Evolutionary conservation across 176 grass and related monocot genomes (phyloP).

Genomic region (Oryza brachyantha): DNA sequence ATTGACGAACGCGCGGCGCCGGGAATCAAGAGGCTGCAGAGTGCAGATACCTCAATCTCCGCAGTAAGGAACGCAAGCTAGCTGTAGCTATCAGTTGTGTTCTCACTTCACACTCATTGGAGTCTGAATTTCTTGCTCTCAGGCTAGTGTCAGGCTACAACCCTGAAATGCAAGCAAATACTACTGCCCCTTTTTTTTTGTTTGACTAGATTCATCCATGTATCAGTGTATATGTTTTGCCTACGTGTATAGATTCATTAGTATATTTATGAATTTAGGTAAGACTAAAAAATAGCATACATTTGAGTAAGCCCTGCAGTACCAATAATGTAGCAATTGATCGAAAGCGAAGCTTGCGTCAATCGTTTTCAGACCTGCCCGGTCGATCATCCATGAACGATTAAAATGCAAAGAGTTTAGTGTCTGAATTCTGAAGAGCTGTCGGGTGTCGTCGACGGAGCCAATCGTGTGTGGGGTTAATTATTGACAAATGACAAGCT

Average conservation of each 20-base stretch:
- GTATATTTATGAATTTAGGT: too few relatives aligned
- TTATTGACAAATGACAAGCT: not conserved
- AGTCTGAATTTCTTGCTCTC: not conserved
- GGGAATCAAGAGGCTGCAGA: not conserved
- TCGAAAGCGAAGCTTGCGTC: not conserved
- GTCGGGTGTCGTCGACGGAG: not conserved
- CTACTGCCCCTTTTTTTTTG: too few relatives aligned
- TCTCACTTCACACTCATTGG: not conserved
- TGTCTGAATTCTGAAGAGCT: not conserved
- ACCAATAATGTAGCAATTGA: not conserved
- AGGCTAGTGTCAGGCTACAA: conserved; percentile 10
- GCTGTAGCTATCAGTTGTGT: too few relatives aligned
- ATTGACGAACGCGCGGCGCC: not conserved
- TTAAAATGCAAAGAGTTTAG: not conserved
- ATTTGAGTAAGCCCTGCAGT: too few relatives aligned
- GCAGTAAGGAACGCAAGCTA: not conserved
- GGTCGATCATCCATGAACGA: too few relatives aligned
- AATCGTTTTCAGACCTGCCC: conserved; percentile 17
- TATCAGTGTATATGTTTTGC: too few relatives aligned
- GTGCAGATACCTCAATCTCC: not conserved
- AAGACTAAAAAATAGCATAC: too few relatives aligned
- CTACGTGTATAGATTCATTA: too few relatives aligned
- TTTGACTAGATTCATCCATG: too few relatives aligned
- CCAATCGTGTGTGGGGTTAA: not conserved
- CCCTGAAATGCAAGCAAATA: not conserved